Evolutionary conservation across 345 rosid genomes (phyloP).

Genomic region (Citrus trifoliata): DNA sequence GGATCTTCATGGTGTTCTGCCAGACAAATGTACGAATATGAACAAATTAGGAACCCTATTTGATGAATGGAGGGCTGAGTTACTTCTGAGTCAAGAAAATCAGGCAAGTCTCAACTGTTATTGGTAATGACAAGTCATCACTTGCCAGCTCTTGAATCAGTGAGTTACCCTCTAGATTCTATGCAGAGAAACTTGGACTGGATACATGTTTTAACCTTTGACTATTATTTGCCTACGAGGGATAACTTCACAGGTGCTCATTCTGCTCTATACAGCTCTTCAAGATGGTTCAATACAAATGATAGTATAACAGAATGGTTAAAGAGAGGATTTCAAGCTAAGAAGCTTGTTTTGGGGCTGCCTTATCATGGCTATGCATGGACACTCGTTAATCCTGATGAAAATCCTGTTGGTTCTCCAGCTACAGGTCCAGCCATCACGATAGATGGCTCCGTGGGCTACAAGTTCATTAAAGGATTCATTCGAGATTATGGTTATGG

Average conservation of each 20-base stretch:
- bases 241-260: slow-evolving; percentile 19
- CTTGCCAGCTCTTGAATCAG: neutral
- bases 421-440: slow-evolving; percentile 19
- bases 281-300: neutral
- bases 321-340: slow-evolving; percentile 12
- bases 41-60: slow-evolving; percentile 21
- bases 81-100: slow-evolving; percentile 12
- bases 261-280: slow-evolving; percentile 25
- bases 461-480: neutral
- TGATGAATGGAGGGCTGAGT: slow-evolving; percentile 31
- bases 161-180: slow-evolving; percentile 21
- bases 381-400: slow-evolving; percentile 9
- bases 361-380: slow-evolving; percentile 32
- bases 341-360: slow-evolving; percentile 22
- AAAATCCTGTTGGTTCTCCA: slow-evolving; percentile 7
- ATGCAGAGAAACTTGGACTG: slow-evolving; percentile 21
- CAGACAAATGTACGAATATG: slow-evolving; percentile 9
- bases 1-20: slow-evolving; percentile 20
- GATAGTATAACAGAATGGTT: slow-evolving; percentile 18
- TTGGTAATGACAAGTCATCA: slow-evolving; percentile 10
- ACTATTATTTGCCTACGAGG: slow-evolving; percentile 23
- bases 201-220: slow-evolving; percentile 8
- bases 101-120: slow-evolving; percentile 18
- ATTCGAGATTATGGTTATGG: neutral
- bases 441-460: slow-evolving; percentile 12